A percentile compares a stretch with the other conserved stretches of the same genome.
phyloP scores from a whole-genome alignment of 345 rosid species.

The Eucalyptus regnans region DNA sequence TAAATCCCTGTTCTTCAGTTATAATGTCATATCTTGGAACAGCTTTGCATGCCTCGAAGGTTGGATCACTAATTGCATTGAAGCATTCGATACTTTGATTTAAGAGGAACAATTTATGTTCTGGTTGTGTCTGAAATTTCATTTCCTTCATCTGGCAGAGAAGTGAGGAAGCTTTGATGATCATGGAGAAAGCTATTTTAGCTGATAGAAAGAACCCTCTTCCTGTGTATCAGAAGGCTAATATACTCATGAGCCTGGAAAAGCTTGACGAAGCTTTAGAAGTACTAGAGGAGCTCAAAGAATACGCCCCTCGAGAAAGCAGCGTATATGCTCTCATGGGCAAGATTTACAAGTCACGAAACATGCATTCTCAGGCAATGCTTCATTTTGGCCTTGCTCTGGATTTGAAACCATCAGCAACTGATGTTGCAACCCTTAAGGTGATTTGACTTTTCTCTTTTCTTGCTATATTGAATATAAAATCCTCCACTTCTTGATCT shows the following conservation, averaged over 20 bases:
- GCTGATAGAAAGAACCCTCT: constrained; percentile 96
- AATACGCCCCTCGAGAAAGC: constrained; percentile 83
- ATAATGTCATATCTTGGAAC: constrained; percentile 96
- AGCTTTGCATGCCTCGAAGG: constrained; percentile 81
- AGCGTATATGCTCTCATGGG: constrained; percentile 96
- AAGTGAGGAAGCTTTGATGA: constrained; percentile 72
- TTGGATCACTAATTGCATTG: neutral
- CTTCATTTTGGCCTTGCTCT: constrained; percentile 87
- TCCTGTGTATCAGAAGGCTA: constrained; percentile 97
- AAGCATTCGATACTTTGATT: neutral
- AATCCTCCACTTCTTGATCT: neutral
- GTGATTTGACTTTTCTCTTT: constrained; percentile 17
- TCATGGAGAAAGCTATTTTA: constrained; percentile 85
- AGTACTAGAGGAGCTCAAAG: constrained; percentile 90
- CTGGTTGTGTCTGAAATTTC: constrained; percentile 43
- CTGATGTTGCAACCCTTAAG: constrained; percentile 88
- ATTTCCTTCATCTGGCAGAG: constrained; percentile 28
- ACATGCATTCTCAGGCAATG: constrained; percentile 82
- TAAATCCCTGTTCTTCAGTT: constrained; percentile 86
- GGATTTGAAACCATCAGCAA: constrained; percentile 93
- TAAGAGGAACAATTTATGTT: neutral
- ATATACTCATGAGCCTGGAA: constrained; percentile 64
- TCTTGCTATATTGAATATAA: neutral
- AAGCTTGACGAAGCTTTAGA: constrained; percentile 72
- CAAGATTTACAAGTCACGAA: constrained; percentile 58